Conservation (phyloP, 805 yeast species). For the Metschnikowia cubensis region DNA sequence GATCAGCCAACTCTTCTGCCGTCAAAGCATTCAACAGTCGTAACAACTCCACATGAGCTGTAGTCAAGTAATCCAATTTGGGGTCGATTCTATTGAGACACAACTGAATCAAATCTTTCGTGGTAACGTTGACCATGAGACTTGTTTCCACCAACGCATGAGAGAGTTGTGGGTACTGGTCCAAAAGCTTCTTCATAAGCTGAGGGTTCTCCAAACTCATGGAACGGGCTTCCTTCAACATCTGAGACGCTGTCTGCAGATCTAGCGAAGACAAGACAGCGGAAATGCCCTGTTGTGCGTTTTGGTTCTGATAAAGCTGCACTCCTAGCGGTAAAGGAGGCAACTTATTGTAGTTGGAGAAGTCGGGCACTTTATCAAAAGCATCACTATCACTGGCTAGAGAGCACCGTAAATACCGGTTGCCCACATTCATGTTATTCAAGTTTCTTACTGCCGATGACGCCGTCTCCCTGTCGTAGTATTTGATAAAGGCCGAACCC, state of each 20-base stretch:
- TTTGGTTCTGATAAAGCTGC: constrained; percentile 38
- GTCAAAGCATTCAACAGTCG: constrained; percentile 25
- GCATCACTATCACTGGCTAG: constrained; percentile 51
- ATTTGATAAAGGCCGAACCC: constrained; percentile 87
- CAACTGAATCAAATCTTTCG: constrained; percentile 34
- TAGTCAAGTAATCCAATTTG: constrained; percentile 26
- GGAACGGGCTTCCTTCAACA: constrained; percentile 36
- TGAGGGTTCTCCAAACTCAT: constrained; percentile 45
- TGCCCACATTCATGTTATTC: constrained; percentile 73
- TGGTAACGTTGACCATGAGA: constrained; percentile 30
- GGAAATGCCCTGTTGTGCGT: constrained; percentile 37
- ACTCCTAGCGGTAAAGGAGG: constrained; percentile 42
- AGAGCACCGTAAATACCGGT: constrained; percentile 68
- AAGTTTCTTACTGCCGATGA: constrained; percentile 86
- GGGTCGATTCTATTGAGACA: constrained; percentile 33
- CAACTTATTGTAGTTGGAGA: constrained; percentile 23
- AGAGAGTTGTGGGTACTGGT: constrained; percentile 73
- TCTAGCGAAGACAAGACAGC: constrained; percentile 45
- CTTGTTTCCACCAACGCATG: constrained; percentile 79
- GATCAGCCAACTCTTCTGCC: constrained; percentile 26
- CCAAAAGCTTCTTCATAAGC: constrained; percentile 55
- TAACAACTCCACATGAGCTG: constrained; percentile 34
- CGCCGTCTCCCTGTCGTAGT: constrained; percentile 79
- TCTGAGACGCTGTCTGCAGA: constrained; percentile 40
- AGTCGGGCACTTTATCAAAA: constrained; percentile 16